These are phyloP conservation scores for Puccinia novopanici DNA, from an alignment of 1,284 basidiomycete species.

Conservation along the genomic window DNA sequence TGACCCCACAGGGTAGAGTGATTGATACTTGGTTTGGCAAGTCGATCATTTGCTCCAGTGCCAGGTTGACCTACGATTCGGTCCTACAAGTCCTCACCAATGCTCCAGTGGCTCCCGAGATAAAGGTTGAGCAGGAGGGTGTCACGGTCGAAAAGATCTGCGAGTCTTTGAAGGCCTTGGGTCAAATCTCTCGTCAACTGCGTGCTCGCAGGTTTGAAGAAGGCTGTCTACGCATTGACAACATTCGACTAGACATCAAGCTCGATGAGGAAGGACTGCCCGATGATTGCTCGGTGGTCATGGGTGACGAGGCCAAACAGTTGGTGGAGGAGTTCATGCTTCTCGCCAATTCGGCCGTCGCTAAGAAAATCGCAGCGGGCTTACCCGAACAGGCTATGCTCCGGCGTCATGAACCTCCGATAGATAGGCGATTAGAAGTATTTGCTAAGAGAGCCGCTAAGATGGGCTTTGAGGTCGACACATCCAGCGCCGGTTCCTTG, in stretches of 20 bases:
- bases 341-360: conserved; percentile 82
- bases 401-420: conserved; percentile 86
- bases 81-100: conserved; percentile 78
- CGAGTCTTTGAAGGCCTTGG: conserved; percentile 34
- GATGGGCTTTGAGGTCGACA: conserved; percentile 80
- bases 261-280: conserved; percentile 83
- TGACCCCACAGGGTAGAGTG: conserved; percentile 79
- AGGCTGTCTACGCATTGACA: conserved; percentile 76
- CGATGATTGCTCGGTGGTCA: conserved; percentile 71
- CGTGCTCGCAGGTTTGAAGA: conserved; percentile 74
- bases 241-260: conserved; percentile 73
- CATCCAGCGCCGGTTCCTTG: conserved; percentile 74
- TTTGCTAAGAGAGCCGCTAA: conserved; percentile 78
- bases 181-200: conserved; percentile 71
- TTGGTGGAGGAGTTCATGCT: conserved; percentile 97
- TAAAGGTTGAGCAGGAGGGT: conserved; percentile 36
- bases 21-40: conserved; percentile 88
- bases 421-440: conserved; percentile 79
- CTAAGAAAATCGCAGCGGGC: conserved; percentile 87
- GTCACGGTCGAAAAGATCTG: conserved; percentile 12
- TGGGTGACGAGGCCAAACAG: conserved; percentile 72
- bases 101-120: conserved; percentile 8
- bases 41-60: conserved; percentile 85
- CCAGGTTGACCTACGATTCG: conserved; percentile 74
- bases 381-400: conserved; percentile 92